Percentiles rank a stretch among this genome's conserved stretches.
phyloP scores from a whole-genome alignment of 2,329 filamentous ascomycete species.

The Chaetomiaceae sp. region DNA sequence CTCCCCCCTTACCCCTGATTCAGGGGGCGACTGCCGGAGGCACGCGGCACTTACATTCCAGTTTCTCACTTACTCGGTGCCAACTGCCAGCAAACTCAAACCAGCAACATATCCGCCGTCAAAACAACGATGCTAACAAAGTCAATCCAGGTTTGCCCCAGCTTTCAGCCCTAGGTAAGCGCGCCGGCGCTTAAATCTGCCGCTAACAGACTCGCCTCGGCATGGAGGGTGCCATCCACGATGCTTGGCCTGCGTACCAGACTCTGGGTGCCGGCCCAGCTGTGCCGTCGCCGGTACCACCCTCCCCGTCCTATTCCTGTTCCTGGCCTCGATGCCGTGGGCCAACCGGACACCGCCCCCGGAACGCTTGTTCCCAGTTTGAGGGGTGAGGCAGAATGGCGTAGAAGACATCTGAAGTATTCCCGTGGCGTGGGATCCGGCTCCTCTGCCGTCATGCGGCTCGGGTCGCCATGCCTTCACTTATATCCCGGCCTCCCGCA shows the following conservation, averaged over 20 bases:
- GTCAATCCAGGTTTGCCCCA: background rate
- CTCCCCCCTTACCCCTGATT: background rate
- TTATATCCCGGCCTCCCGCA: slow-evolving; percentile 4
- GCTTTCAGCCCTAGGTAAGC: background rate
- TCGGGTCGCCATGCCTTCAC: slow-evolving; percentile 5
- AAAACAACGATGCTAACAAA: too few relatives aligned
- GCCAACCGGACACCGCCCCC: slow-evolving; percentile 11
- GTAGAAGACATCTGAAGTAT: background rate
- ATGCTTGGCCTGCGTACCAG: background rate
- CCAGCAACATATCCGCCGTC: background rate
- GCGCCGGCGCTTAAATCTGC: slow-evolving; percentile 15
- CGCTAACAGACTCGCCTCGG: slow-evolving; percentile 1
- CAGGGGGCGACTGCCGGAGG: background rate
- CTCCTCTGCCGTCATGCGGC: slow-evolving; percentile 12
- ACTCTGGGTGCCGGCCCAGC: background rate
- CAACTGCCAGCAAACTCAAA: background rate
- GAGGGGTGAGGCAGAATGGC: slow-evolving; percentile 12
- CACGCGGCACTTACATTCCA: background rate
- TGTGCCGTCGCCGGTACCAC: slow-evolving; percentile 18
- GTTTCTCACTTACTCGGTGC: background rate
- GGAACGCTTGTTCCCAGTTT: slow-evolving; percentile 8
- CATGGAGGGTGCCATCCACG: background rate
- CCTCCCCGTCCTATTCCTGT: slow-evolving; percentile 16
- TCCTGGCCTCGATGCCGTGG: slow-evolving; percentile 5
- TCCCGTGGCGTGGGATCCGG: background rate